Evolutionary conservation across 2,329 filamentous ascomycete species (phyloP).

Genomic region (Lachnellula arida): DNA sequence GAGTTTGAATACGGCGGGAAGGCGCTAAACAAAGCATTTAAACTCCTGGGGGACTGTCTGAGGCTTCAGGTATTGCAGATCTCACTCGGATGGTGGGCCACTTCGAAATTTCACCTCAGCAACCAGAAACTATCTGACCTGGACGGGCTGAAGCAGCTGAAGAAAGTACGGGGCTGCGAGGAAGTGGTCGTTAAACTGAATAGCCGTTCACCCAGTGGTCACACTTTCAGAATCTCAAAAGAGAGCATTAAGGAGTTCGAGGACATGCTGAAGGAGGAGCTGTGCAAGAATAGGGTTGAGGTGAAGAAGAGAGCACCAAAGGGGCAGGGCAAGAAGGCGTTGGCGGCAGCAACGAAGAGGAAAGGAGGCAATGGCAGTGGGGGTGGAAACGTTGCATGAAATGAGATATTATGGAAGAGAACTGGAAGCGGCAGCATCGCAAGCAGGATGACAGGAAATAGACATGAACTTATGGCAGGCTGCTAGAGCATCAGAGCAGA

Average conservation of each 20-base stretch:
- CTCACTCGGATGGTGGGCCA: too few species aligned
- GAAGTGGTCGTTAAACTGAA: background rate
- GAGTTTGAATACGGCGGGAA: background rate
- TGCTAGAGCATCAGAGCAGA: background rate
- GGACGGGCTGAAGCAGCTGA: background rate
- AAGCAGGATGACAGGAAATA: background rate
- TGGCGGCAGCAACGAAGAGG: background rate
- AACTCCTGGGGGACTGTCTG: background rate
- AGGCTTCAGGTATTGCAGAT: background rate
- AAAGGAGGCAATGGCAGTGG: background rate
- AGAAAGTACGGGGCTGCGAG: background rate
- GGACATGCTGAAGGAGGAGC: background rate
- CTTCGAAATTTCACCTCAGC: too few species aligned
- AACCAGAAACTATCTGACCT: too few species aligned
- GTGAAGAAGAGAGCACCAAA: background rate
- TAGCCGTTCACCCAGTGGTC: too few species aligned
- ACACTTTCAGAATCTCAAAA: background rate
- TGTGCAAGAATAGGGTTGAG: background rate
- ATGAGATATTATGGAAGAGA: background rate
- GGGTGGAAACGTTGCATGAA: background rate
- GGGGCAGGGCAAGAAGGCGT: background rate
- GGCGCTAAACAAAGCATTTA: background rate
- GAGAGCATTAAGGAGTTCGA: background rate
- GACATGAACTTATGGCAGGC: background rate
- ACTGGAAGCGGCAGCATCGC: background rate